Evolutionary conservation across 2,329 filamentous ascomycete species (phyloP), one percentile per base, ranked within the genome.

Genomic region (Fusarium lyarnte): DNA sequence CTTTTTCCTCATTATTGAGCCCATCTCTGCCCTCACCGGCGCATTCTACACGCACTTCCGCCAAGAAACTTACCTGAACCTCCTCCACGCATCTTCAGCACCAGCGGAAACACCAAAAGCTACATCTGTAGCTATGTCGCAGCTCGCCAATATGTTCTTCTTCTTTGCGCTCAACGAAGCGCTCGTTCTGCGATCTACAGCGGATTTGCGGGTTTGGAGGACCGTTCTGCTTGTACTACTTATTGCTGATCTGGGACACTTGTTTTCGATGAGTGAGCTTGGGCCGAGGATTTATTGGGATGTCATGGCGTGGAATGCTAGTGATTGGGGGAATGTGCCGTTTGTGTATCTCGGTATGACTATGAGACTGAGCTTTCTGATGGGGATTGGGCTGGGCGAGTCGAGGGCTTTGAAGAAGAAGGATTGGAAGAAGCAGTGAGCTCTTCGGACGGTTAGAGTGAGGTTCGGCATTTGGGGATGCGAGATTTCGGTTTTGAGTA

Each of bases 121-220:
- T 43, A 92, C 91, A 2, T 87, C 88, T 14, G 89, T 94, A 65
- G 89, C 90, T 43, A 85, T 95, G 76, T 89, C 90, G 23, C 93
- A 95, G 82, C 87, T 95, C 36, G 92, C 91, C 46, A 95, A 94
- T 81, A 85, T 95, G 70, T 95, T 95, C 82, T 81, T 95, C 42
- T 87, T 93, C 64, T 93, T 95, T 80, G 89, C 92, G 61, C 82
- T 95, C 77, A 94, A 92, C 82, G 93, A 96, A 82, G 92, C 92
- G 4, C 82, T 94, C 29, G 90, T 95, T 17, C 86, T 95, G 72
- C 90, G 93, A 45, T 86, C 88, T 21, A 93, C 93, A 11, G 83
- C 84, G 54, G 90, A 94, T 82, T 78, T 91, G 38, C 84, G 85
- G 29, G 92, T 95, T 63, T 95, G 93, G 93, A 86, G 84, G 72